Evolutionary conservation across 2,329 filamentous ascomycete genomes (phyloP), one percentile per base, ranked within the genome.

Genomic region (Epicoccum sorghinum): DNA sequence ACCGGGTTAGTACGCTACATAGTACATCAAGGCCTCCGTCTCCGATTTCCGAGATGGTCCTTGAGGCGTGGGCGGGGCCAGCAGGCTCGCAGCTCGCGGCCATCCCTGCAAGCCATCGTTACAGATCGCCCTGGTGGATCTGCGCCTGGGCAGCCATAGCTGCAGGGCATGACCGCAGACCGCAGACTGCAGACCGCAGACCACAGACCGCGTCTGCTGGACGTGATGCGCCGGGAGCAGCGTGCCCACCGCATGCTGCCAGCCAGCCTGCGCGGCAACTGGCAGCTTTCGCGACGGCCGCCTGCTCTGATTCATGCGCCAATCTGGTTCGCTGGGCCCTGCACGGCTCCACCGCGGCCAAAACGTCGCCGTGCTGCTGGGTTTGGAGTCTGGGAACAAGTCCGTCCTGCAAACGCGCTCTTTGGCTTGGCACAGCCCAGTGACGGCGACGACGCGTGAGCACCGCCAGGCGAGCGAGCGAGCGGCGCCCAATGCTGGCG

Each of bases 51-150:
- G 67, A 73, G 61, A 58, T 62, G 58, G 61, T 60, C 45, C 45
- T 33, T 33, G 45, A 23, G 32, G 22, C 49, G 30, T 45, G 51
- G 66, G 70, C 62, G 69, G 69, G 68, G 67, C 67, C 59, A 65
- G 56, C 57, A 57, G 62, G 61, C 65, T 58, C n/a, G 27, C 13
- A 44, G 41, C 65, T 57, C 24, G 27, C 13, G 32, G 41, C 18
- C 41, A 41, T 27, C 65, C 67, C 63, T 68, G 66, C 55, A 65
- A 59, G 66, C 67, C 69, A 66, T 65, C 60, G 69, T 73, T 69
- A 72, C 68, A 70, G 71, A 73, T 73, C 71, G 68, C 60, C 68
- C 52, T 61, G 61, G 64, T 70, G 62, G 70, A 74, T 73, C 69
- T 68, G 62, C 70, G 55, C 56, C 62, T 66, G 65, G 66, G 62